phyloP scores from a whole-genome alignment of 768 basidiomycete species.

The Pleurotus tuoliensis region DNA sequence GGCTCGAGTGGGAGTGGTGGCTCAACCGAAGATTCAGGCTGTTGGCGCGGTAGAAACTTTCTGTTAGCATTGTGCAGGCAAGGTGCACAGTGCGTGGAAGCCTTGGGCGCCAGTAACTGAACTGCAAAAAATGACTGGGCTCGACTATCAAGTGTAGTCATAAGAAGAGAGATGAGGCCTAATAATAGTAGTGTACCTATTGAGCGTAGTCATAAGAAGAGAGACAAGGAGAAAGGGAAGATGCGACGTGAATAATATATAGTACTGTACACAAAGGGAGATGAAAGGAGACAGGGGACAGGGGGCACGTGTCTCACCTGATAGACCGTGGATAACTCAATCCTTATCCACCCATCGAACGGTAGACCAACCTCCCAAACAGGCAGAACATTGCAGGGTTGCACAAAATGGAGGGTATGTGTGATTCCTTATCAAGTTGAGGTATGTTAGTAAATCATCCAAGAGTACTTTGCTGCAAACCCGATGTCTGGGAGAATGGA shows the following conservation, averaged over 20 bases:
- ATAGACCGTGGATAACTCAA: constrained; percentile 1
- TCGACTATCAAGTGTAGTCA: background rate
- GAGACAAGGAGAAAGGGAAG: background rate
- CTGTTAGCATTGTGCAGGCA: background rate
- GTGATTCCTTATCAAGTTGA: too few relatives aligned
- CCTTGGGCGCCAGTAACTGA: background rate
- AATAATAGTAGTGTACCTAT: background rate
- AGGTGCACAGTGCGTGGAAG: background rate
- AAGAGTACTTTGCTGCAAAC: too few relatives aligned
- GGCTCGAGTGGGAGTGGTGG: background rate
- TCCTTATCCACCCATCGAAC: constrained; percentile 11
- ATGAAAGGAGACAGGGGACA: background rate
- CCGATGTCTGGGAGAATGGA: too few relatives aligned
- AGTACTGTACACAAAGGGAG: background rate
- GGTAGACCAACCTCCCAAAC: too few relatives aligned
- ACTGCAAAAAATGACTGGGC: background rate
- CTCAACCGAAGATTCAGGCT: background rate
- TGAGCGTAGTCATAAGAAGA: background rate
- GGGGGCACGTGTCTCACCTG: background rate
- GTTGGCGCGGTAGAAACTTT: background rate
- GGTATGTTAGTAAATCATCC: too few relatives aligned
- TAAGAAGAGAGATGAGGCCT: background rate
- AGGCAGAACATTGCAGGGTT: too few relatives aligned
- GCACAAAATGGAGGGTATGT: too few relatives aligned
- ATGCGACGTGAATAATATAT: too few relatives aligned